Evolutionary conservation across 164 flowering plant genomes (phyloP), one percentile per base, ranked within the genome.

Genomic region (Buxus sempervirens): DNA sequence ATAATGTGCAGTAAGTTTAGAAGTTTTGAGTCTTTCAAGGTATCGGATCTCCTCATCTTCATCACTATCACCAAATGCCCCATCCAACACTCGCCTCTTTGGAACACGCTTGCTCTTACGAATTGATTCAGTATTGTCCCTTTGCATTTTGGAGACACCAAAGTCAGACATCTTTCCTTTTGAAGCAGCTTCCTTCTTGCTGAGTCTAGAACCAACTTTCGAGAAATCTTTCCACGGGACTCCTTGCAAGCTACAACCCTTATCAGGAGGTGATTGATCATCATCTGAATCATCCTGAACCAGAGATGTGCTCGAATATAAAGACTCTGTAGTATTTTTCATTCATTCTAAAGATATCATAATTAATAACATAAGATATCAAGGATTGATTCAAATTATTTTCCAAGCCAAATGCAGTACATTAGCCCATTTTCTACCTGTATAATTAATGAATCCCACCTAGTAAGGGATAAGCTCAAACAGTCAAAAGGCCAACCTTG

Each of bases 31-130:
- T 75, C 88, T 90, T 78, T 90, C 93, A 64, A 96, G 75, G 73
- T 85, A 96, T 19, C 91, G 86, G 62, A 96, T 84, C 85, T 96
- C 99, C 71, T 85, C 95, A 80, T 95, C 97, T 20, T 87, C 89
- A 48, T 90, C 85, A 0, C 80, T 89, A 22, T 90, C 92, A 65
- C 83, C 88, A 79, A 80, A 81, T n/a, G 75, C 88, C 60, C 70
- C 86, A 81, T 88, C 93, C 49, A 82, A 67, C 15, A 76, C 83
- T 59, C 90, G 96, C 74, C 75, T 84, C 78, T 91, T 96, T 5
- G 96, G 89, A 54, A 76, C 84, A 65, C 92, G 76, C 77, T 75
- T 96, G 89, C 96, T 93, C 83, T 93, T 96, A 28, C 97, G 96
- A 69, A 76, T 86, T 19, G 86, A 71, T 64, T 88, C 97, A 32